A percentile compares a stretch with the other conserved stretches of the same genome.
These are phyloP conservation scores for Capsicum baccatum DNA, from an alignment of 257 asterid species.

Conservation along the genomic window DNA sequence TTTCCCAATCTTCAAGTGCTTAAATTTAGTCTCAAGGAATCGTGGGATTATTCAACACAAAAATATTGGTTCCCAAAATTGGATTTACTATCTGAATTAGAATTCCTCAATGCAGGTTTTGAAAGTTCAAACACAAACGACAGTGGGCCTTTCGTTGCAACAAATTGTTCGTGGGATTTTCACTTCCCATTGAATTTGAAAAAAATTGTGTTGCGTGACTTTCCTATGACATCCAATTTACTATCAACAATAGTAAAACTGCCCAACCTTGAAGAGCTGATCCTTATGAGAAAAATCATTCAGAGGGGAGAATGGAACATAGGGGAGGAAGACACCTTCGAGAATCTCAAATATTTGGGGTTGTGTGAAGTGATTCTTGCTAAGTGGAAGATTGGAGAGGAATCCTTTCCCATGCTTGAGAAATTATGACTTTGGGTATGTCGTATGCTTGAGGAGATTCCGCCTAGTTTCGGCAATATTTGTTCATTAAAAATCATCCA, in stretches of 20 bases:
- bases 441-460: neutral
- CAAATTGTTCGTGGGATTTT: neutral
- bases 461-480: neutral
- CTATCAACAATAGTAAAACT: neutral
- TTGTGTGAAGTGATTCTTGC: fast-evolving
- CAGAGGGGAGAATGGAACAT: neutral
- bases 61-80: neutral
- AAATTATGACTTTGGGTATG: fast-evolving
- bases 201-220: fast-evolving
- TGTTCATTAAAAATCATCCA: neutral
- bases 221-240: neutral
- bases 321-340: neutral
- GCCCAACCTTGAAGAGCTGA: neutral
- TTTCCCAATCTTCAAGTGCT: neutral
- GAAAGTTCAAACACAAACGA: neutral
- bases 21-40: neutral
- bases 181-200: neutral
- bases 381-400: neutral
- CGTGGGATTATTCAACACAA: no score
- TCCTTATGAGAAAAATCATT: fast-evolving
- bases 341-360: neutral
- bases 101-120: neutral
- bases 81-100: neutral
- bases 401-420: neutral
- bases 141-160: neutral